phyloP scores from a whole-genome alignment of 1,284 basidiomycete genomes.

The Tilletia walkeri region DNA sequence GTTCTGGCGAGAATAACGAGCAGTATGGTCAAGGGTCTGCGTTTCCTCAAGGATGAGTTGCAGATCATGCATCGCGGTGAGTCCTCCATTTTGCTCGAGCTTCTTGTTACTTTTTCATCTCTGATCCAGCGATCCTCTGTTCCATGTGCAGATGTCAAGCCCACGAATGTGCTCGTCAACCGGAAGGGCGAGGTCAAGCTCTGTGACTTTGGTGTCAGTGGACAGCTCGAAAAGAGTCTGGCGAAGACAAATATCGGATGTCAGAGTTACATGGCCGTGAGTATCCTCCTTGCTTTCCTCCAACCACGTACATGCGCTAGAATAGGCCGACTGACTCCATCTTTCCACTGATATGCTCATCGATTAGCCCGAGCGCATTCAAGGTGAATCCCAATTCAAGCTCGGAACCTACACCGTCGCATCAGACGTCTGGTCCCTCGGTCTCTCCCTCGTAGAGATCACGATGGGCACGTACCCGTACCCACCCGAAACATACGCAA shows the following conservation, averaged over 20 bases:
- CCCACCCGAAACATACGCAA: slow-evolving; percentile 95
- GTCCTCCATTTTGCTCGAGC: background rate
- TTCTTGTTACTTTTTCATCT: background rate
- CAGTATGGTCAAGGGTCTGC: slow-evolving; percentile 83
- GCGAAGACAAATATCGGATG: slow-evolving; percentile 99
- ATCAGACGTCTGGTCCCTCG: slow-evolving; percentile 98
- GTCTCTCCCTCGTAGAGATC: slow-evolving; percentile 89
- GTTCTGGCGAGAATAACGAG: slow-evolving; percentile 81
- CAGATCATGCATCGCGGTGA: slow-evolving; percentile 84
- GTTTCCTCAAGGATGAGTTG: slow-evolving; percentile 91
- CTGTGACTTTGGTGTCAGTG: slow-evolving; percentile 97
- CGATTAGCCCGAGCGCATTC: slow-evolving; percentile 77
- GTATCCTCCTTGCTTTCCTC: background rate
- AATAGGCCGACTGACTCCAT: background rate
- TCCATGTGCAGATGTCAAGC: slow-evolving; percentile 72
- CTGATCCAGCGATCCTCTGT: background rate
- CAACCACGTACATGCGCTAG: background rate
- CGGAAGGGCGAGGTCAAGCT: slow-evolving; percentile 85
- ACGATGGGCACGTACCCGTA: slow-evolving; percentile 91
- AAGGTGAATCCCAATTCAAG: slow-evolving; percentile 84
- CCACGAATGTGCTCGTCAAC: slow-evolving; percentile 93
- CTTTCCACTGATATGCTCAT: background rate
- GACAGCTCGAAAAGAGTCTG: slow-evolving; percentile 90
- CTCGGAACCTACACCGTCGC: slow-evolving; percentile 89
- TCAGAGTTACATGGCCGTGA: slow-evolving; percentile 89